Base-by-base conservation (phyloP, 23 red algal genomes). In the Agarophyton chilense region DNA sequence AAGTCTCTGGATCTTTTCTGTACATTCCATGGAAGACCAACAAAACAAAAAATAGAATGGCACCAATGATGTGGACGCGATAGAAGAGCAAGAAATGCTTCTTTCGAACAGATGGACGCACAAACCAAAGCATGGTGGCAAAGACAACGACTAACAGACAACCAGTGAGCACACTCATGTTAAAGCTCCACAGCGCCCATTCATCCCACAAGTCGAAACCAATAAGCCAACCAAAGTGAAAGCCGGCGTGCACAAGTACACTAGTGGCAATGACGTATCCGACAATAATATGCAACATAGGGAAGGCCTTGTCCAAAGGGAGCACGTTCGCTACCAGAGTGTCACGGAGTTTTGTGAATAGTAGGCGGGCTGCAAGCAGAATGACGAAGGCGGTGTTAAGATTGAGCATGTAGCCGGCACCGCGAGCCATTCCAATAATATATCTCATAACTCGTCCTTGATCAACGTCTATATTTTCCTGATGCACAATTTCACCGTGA, bases 11-110 rank as follows among this genome's bases (percentile, higher is more conserved):
- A n/a, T 44, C 64, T 19, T 77, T 47, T 22, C 65, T 44, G 53
- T 81, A 90, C 43, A 91, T 87, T 5, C 94, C 94, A 18, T 96
- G 94, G 53, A 96, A 64, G 12, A 96, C 67, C 4, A 96, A 68
- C 14, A 96, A 62, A 10, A 43, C 42, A 50, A 86, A 96, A 55
- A 96, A 91, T 10, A 87, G 65, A 62, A 50, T 35, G 26, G 81
- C 88, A 32, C 94, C 94, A 36, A 87, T 53, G 53, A 94, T 66
- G 79, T 94, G 92, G 9, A 86, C 82, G 4, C 42, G 38, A 29
- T 86, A 86, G 76, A 94, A 94, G 61, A 94, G 71, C 14, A 43
- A 50, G 42, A 86, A 94, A 24, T 94, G 62, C 21, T 64, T 77
- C 57, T 86, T 79, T 39, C 81, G 68, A 26, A 94, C 42, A 38